Percentiles rank a stretch among this genome's conserved stretches.
These are phyloP conservation scores for Trichoderma sp. DNA, from an alignment of 2,329 filamentous ascomycete genomes.

Conservation along the genomic window DNA sequence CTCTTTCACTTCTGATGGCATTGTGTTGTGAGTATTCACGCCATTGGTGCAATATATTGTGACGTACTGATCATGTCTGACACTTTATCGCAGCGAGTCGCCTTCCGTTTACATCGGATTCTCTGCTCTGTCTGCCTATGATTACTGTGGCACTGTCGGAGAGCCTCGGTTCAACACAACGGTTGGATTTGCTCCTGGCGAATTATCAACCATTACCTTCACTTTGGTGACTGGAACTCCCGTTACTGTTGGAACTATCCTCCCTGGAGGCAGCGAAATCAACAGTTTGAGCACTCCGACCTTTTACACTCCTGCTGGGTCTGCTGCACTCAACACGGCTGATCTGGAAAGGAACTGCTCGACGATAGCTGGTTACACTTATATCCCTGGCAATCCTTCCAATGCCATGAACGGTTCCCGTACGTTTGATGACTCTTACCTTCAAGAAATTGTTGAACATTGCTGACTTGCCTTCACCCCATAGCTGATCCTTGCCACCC, in stretches of 20 bases:
- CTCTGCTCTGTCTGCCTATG: constrained; percentile 14
- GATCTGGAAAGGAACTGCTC: constrained; percentile 19
- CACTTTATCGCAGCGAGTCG: not conserved
- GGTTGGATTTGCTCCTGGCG: constrained; percentile 11
- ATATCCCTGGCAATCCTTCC: constrained; percentile 15
- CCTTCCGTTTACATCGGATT: constrained; percentile 19
- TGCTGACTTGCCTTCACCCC: not conserved
- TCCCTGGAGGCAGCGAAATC: not conserved
- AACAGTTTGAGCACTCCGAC: not conserved
- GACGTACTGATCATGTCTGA: not conserved
- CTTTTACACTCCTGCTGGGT: not conserved
- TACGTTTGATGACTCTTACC: not conserved
- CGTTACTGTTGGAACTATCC: not conserved
- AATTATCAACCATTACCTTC: constrained; percentile 13
- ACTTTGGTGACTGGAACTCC: not conserved
- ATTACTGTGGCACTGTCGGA: constrained; percentile 16
- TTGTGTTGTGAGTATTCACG: constrained; percentile 3
- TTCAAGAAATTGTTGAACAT: not conserved
- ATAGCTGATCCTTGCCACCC: constrained; percentile 21
- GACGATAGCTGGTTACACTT: constrained; percentile 15
- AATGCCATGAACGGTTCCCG: not conserved
- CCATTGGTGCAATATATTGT: not conserved
- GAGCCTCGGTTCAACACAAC: constrained; percentile 13
- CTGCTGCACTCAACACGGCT: constrained; percentile 8
- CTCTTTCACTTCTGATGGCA: constrained; percentile 13